Conservation (phyloP, 305 asterid species). For the Solanum hybrid region DNA sequence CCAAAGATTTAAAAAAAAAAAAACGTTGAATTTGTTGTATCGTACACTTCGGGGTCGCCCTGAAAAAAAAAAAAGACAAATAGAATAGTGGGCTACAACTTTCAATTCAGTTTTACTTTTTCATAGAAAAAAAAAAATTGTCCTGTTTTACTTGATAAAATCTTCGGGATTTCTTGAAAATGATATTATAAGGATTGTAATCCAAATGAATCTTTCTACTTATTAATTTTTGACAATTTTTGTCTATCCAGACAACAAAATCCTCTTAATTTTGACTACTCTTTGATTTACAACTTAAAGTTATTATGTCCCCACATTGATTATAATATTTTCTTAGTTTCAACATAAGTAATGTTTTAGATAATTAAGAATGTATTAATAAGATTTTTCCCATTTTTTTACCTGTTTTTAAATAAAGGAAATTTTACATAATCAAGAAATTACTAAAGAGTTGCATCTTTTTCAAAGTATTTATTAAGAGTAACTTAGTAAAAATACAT, state of each 20-base stretch:
- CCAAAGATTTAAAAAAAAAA: not conserved
- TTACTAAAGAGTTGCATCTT: not conserved
- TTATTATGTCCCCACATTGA: not conserved
- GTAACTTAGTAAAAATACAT: not conserved
- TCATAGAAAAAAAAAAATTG: not conserved
- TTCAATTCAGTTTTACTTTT: not conserved
- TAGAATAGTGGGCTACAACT: not conserved
- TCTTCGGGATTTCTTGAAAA: constrained; percentile 3
- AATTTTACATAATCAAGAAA: too few species aligned
- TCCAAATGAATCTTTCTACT: not conserved
- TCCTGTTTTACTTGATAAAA: not conserved
- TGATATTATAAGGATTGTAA: not conserved
- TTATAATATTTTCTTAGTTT: not conserved
- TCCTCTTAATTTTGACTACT: not conserved
- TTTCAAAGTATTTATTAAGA: not conserved
- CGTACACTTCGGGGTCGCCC: not conserved
- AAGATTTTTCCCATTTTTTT: not conserved
- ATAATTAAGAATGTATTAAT: not conserved
- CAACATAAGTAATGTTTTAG: not conserved
- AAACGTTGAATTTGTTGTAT: not conserved
- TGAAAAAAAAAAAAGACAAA: not conserved
- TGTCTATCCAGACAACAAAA: not conserved
- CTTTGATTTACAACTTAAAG: not conserved
- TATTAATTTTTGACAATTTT: not conserved
- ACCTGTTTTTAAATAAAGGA: not conserved